Conservation (phyloP, 495 filamentous ascomycete genomes). For the Trichoderma asperelloides region DNA sequence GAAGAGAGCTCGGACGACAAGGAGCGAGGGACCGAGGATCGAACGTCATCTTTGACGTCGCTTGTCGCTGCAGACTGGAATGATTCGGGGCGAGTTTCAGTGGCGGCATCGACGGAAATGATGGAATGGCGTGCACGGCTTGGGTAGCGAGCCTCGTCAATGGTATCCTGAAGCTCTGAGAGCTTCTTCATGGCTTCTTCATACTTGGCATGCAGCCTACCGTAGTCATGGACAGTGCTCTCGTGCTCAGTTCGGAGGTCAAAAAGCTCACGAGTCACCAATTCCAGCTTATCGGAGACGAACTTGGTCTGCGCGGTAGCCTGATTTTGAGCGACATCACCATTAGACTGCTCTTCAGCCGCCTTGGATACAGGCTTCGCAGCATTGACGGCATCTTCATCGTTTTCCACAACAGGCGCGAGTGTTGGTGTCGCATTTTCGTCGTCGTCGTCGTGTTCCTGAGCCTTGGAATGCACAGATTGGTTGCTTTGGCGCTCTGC, state of each 20-base stretch:
- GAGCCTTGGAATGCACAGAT: conserved; percentile 39
- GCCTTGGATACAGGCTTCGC: conserved; percentile 20
- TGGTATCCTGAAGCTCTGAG: conserved; percentile 72
- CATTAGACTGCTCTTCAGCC: conserved; percentile 22
- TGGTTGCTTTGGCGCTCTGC: conserved; percentile 40
- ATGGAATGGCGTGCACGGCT: conserved; percentile 42
- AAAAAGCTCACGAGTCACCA: conserved; percentile 84
- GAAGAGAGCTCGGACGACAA: conserved; percentile 95
- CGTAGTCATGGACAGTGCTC: conserved; percentile 68
- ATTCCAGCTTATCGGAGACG: conserved; percentile 88
- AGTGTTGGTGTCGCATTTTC: not conserved
- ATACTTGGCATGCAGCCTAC: conserved; percentile 78
- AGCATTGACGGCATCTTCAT: conserved; percentile 24
- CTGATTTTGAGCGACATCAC: conserved; percentile 12
- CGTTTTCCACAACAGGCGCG: conserved; percentile 21
- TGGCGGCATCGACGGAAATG: conserved; percentile 46
- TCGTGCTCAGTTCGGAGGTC: conserved; percentile 89
- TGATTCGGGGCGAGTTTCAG: conserved; percentile 65
- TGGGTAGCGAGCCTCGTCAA: conserved; percentile 72
- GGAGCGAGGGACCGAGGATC: conserved; percentile 83
- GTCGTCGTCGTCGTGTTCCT: conserved; percentile 23
- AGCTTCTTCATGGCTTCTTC: conserved; percentile 77
- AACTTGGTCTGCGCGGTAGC: conserved; percentile 66
- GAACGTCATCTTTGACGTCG: conserved; percentile 66
- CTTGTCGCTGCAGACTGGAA: conserved; percentile 83